Percentiles rank a stretch among this genome's conserved stretches.
Conservation (phyloP, 345 rosid genomes). For the Dipteronia dyeriana region DNA sequence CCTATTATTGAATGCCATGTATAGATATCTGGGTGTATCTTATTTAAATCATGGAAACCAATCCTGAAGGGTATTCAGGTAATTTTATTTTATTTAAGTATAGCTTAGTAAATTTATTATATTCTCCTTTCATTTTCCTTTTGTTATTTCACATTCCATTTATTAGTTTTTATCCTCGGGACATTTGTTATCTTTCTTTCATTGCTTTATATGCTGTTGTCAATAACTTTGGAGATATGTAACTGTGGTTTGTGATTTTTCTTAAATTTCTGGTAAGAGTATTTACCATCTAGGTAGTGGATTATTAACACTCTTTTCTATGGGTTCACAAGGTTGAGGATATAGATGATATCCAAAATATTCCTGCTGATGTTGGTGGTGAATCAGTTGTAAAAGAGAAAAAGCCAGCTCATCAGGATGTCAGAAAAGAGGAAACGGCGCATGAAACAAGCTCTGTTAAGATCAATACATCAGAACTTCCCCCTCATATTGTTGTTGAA, state of each 20-base stretch:
- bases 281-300: slow-evolving; percentile 1
- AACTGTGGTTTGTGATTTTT: slow-evolving; percentile 9
- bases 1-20: slow-evolving; percentile 15
- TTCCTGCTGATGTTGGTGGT: slow-evolving; percentile 49
- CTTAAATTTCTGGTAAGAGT: neutral
- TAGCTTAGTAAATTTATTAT: neutral
- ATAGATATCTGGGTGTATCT: neutral
- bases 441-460: slow-evolving; percentile 45
- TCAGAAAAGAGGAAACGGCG: slow-evolving; percentile 34
- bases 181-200: neutral
- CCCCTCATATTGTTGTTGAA: slow-evolving; percentile 79
- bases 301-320: slow-evolving; percentile 27
- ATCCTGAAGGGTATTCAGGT: neutral
- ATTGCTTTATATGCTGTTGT: neutral
- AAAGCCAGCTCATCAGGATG: slow-evolving; percentile 36
- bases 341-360: slow-evolving; percentile 66
- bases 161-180: neutral
- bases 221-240: slow-evolving; percentile 14
- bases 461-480: slow-evolving; percentile 54
- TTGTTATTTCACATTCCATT: neutral
- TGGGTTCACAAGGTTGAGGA: slow-evolving; percentile 79
- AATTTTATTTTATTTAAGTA: neutral
- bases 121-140: slow-evolving; percentile 6
- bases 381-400: slow-evolving; percentile 40
- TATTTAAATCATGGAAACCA: slow-evolving; percentile 14